Conservation (phyloP, 192 early-diverging fungal species). For the Rhizophagus clarus region DNA sequence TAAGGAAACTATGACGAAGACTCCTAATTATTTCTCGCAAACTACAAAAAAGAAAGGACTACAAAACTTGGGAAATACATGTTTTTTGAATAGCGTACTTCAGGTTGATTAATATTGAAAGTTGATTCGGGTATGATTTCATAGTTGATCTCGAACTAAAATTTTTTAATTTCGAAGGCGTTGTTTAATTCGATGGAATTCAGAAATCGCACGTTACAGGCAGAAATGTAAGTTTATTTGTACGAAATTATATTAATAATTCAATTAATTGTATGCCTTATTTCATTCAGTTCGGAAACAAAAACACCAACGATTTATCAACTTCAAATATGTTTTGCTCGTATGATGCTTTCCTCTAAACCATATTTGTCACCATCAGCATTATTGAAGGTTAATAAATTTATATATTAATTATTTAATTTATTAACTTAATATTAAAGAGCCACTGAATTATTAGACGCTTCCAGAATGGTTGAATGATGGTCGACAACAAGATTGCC, state of each 20-base stretch:
- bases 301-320: neutral
- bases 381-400: constrained; percentile 21
- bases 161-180: neutral
- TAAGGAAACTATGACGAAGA: neutral
- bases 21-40: neutral
- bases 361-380: constrained; percentile 9
- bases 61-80: constrained; percentile 84
- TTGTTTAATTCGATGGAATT: constrained; percentile 25
- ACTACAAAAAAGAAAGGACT: constrained; percentile 50
- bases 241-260: neutral
- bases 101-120: constrained; percentile 50
- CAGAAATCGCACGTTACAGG: constrained; percentile 1
- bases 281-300: neutral
- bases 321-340: constrained; percentile 11
- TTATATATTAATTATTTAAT: neutral
- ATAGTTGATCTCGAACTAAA: neutral
- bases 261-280: neutral
- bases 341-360: neutral
- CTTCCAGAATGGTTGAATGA: constrained; percentile 24
- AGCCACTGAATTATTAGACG: neutral
- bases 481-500: constrained; percentile 29
- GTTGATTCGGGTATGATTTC: neutral
- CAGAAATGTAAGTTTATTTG: neutral
- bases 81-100: constrained; percentile 84
- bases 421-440: neutral